Percentiles rank a stretch among this genome's conserved stretches.
Evolutionary conservation across 2,329 filamentous ascomycete genomes (phyloP).

Genomic region (Aureobasidium musti): DNA sequence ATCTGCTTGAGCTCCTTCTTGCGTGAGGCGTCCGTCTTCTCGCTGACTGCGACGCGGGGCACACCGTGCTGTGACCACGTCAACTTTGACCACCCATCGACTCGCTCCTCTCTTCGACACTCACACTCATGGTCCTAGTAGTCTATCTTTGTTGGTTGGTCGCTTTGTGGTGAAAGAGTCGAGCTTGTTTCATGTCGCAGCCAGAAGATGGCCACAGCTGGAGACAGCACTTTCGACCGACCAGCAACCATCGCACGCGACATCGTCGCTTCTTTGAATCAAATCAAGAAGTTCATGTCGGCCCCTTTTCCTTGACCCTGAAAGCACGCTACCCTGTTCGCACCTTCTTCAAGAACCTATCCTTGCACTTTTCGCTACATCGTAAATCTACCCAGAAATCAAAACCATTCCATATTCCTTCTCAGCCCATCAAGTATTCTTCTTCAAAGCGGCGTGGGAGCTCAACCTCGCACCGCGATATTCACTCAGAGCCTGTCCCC

Average conservation of each 20-base stretch:
- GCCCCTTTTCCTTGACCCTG: slow-evolving; percentile 2
- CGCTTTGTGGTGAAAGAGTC: background rate
- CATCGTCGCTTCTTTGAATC: slow-evolving; percentile 20
- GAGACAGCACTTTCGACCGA: background rate
- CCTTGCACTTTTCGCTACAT: background rate
- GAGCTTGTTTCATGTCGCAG: slow-evolving; percentile 3
- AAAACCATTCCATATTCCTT: slow-evolving; percentile 4
- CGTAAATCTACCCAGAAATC: background rate
- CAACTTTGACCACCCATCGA: slow-evolving; percentile 11
- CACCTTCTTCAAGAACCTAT: slow-evolving; percentile 17
- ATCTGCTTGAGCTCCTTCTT: slow-evolving; percentile 75
- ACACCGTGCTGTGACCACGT: slow-evolving; percentile 70
- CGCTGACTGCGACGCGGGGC: slow-evolving; percentile 60
- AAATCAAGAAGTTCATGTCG: background rate
- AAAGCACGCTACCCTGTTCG: slow-evolving; percentile 21
- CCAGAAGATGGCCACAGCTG: background rate
- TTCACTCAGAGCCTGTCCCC: background rate
- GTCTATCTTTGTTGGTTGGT: background rate
- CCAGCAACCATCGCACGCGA: background rate
- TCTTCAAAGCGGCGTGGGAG: slow-evolving; percentile 5
- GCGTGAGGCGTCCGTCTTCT: slow-evolving; percentile 67
- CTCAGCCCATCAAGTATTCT: slow-evolving; percentile 8
- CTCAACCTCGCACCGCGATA: background rate
- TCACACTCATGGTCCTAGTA: slow-evolving; percentile 11
- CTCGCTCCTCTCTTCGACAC: background rate